Evolutionary conservation across 2,329 filamentous ascomycete species (phyloP), one percentile per base, ranked within the genome.

Genomic region (Tolypocladium endophyticum): DNA sequence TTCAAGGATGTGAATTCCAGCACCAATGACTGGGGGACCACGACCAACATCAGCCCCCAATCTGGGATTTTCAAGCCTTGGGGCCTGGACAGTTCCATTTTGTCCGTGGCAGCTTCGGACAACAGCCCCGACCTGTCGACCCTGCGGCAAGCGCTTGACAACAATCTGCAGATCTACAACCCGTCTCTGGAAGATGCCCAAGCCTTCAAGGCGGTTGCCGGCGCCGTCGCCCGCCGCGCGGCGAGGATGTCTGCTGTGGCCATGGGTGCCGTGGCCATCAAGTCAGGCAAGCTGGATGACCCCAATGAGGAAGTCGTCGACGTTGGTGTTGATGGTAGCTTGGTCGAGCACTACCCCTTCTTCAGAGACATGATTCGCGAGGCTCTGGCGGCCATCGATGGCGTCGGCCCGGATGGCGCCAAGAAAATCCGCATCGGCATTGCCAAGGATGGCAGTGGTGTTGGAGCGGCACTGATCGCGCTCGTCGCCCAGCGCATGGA

Each of bases 301-400:
- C 72, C 79, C 23, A 80, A 84, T 16, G 87, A 90, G 54, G 83
- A 92, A 58, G 82, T 94, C 33, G 78, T 88, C 59, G 94, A 99
- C 70, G 85, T 99, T 67, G 94, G 94, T 68, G 93, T 97, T 2
- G 94, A 99, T 71, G 94, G 94, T 64, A 92, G 88, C 70, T 79
- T 99, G 58, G 92, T 97, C 2, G 94, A 97, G 74, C 94, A 96
- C 76, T 97, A 97, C 74, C 94, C 94, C 11, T 87, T 87, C 69
- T 99, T 97, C 76, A 87, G 94, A 64, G 87, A 89, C 60, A 89
- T 94, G 78, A 88, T 97, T 63, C 84, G 92, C 63, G 89, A 96
- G 70, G 90, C 90, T 8, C 79, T 97, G 61, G 78, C 86, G 56
- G 85, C 84, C 59, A 85, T 96, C 58, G 82, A 90, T 20, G 85